Evolutionary conservation across 176 grass and related monocot species (phyloP).

Genomic region (Bolboschoenus planiculmis): DNA sequence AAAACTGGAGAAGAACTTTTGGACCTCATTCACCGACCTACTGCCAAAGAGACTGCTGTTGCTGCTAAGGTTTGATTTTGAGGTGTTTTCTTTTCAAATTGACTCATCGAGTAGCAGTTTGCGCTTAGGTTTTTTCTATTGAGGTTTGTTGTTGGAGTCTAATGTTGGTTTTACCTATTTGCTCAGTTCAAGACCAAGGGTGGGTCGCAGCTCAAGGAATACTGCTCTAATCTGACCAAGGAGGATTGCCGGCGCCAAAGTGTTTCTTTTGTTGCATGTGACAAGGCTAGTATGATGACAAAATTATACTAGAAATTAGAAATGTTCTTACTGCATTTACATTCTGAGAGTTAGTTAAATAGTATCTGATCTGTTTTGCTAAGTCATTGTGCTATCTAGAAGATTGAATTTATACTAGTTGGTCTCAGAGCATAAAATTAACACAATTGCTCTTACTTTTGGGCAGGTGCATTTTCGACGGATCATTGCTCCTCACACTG

Average conservation of each 20-base stretch:
- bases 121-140: slow-evolving; percentile 6
- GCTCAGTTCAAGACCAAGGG: slow-evolving; percentile 92
- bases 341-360: slow-evolving; percentile 14
- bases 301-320: neutral
- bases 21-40: slow-evolving; percentile 96
- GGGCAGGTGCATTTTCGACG: slow-evolving; percentile 94
- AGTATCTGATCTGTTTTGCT: neutral
- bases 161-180: slow-evolving; percentile 20
- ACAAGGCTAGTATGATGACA: slow-evolving; percentile 52
- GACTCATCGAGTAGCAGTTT: neutral
- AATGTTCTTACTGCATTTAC: neutral
- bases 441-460: slow-evolving; percentile 21
- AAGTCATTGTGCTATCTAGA: neutral
- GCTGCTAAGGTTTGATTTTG: slow-evolving; percentile 80
- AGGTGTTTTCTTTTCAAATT: neutral
- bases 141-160: neutral
- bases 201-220: slow-evolving; percentile 95
- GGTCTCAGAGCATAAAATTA: neutral
- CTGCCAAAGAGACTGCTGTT: slow-evolving; percentile 86
- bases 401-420: neutral
- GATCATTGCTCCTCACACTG: slow-evolving; percentile 97
- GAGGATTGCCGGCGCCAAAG: slow-evolving; percentile 86
- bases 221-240: slow-evolving; percentile 92
- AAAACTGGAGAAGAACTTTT: slow-evolving; percentile 98
- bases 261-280: slow-evolving; percentile 80